phyloP scores from a whole-genome alignment of 1,284 basidiomycete species.

The Boletus smithii region DNA sequence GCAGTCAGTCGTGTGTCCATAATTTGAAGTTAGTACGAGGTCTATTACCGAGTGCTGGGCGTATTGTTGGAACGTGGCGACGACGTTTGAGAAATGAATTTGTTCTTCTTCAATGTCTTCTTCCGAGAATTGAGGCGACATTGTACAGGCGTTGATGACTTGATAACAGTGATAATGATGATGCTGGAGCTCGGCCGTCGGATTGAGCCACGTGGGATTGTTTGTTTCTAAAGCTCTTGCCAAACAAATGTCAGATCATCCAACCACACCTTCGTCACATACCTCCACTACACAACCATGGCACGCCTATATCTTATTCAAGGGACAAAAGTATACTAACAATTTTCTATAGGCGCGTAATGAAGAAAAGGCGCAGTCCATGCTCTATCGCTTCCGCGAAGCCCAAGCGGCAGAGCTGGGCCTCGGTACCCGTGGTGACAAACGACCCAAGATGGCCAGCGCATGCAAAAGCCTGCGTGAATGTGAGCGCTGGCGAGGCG shows the following conservation, averaged over 20 bases:
- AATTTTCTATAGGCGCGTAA: slow-evolving; percentile 72
- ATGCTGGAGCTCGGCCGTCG: too few species aligned
- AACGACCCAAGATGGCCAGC: slow-evolving; percentile 86
- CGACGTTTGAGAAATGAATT: slow-evolving; percentile 63
- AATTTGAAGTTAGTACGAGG: not conserved
- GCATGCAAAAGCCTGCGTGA: slow-evolving; percentile 88
- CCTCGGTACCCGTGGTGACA: slow-evolving; percentile 75
- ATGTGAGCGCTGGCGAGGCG: slow-evolving; percentile 94
- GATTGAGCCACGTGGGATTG: slow-evolving; percentile 19
- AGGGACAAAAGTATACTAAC: not conserved
- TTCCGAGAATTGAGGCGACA: slow-evolving; percentile 31
- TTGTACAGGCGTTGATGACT: slow-evolving; percentile 5
- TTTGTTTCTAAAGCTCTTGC: slow-evolving; percentile 27
- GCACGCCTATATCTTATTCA: slow-evolving; percentile 1
- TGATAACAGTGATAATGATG: too few species aligned
- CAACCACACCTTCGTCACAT: not conserved
- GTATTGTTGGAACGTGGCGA: slow-evolving; percentile 65
- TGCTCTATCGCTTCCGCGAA: slow-evolving; percentile 98
- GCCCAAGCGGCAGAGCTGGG: slow-evolving; percentile 95
- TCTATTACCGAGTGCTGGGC: slow-evolving; percentile 54
- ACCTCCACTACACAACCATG: slow-evolving; percentile 16
- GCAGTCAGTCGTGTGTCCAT: not conserved
- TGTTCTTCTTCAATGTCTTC: slow-evolving; percentile 53
- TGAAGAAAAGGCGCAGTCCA: slow-evolving; percentile 96
- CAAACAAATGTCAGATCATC: too few species aligned